phyloP scores from a whole-genome alignment of 2,329 filamentous ascomycete genomes.

The Aspergillus phoenicis region DNA sequence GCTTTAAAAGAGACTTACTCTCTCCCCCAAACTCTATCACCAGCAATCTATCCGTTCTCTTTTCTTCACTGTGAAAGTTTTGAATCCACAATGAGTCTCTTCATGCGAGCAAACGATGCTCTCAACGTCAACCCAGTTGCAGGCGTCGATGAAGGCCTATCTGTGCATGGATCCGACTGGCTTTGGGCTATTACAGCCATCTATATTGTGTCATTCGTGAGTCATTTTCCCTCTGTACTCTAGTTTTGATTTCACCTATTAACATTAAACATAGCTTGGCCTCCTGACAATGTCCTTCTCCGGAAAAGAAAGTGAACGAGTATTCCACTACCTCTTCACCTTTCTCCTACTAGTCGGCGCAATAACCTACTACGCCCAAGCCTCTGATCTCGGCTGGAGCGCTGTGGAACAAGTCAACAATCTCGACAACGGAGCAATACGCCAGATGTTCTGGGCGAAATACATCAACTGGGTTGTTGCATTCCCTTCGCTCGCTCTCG shows the following conservation, averaged over 20 bases:
- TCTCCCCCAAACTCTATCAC: too few species aligned
- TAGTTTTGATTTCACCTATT: conserved; percentile 19
- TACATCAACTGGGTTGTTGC: conserved; percentile 59
- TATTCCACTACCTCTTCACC: conserved; percentile 61
- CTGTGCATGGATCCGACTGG: conserved; percentile 57
- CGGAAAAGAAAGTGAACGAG: conserved; percentile 23
- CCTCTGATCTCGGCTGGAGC: conserved; percentile 54
- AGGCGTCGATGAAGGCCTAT: conserved; percentile 43
- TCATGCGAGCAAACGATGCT: conserved; percentile 47
- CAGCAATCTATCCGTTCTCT: too few species aligned
- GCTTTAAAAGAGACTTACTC: too few species aligned
- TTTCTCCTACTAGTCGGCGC: conserved; percentile 54
- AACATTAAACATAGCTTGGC: conserved; percentile 47
- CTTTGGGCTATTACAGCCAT: conserved; percentile 58
- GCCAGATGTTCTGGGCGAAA: conserved; percentile 58
- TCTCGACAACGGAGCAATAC: conserved; percentile 27
- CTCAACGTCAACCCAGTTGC: conserved; percentile 51
- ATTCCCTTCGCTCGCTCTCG: conserved; percentile 51
- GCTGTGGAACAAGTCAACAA: conserved; percentile 29
- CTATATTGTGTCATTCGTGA: conserved; percentile 52
- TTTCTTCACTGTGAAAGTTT: too few species aligned
- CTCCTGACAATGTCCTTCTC: conserved; percentile 45
- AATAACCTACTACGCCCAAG: conserved; percentile 57
- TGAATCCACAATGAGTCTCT: too few species aligned
- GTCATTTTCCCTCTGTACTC: conserved; percentile 18